Evolutionary conservation across 345 rosid genomes (phyloP).

Genomic region (Gossypium rotundifolium): DNA sequence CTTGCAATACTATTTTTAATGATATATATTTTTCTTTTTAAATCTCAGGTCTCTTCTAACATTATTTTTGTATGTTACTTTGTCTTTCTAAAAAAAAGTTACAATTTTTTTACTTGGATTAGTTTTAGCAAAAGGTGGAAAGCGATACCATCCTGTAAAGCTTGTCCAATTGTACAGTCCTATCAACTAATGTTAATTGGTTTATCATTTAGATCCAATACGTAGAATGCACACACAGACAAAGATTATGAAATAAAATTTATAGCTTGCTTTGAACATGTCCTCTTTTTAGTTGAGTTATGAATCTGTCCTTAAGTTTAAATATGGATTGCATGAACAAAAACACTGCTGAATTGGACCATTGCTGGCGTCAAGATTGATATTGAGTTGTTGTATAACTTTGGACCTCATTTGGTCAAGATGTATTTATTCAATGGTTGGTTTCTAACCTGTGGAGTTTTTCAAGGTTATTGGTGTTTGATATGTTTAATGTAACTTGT

Average conservation of each 20-base stretch:
- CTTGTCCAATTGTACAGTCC: not conserved
- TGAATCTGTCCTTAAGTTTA: not conserved
- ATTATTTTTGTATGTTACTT: not conserved
- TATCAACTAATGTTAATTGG: not conserved
- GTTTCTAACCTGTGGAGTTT: not conserved
- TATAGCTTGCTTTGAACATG: not conserved
- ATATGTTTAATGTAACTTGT: not conserved
- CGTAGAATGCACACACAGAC: not conserved
- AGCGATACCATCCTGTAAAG: not conserved
- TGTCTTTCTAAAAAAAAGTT: not conserved
- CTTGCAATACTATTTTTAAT: not conserved
- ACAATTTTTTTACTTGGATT: no score
- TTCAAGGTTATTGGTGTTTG: not conserved
- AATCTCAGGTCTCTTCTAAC: not conserved
- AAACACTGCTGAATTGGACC: not conserved
- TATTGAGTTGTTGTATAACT: conserved; percentile 3
- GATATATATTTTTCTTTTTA: not conserved
- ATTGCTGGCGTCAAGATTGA: not conserved
- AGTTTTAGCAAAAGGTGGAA: not conserved
- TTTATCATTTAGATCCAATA: not conserved
- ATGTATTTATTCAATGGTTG: not conserved
- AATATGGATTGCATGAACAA: not conserved
- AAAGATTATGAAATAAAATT: not conserved
- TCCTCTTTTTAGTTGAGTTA: not conserved
- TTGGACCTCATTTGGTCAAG: not conserved